Evolutionary conservation across 2,329 filamentous ascomycete species (phyloP), one percentile per base, ranked within the genome.

Genomic region (Penicillium paneum): DNA sequence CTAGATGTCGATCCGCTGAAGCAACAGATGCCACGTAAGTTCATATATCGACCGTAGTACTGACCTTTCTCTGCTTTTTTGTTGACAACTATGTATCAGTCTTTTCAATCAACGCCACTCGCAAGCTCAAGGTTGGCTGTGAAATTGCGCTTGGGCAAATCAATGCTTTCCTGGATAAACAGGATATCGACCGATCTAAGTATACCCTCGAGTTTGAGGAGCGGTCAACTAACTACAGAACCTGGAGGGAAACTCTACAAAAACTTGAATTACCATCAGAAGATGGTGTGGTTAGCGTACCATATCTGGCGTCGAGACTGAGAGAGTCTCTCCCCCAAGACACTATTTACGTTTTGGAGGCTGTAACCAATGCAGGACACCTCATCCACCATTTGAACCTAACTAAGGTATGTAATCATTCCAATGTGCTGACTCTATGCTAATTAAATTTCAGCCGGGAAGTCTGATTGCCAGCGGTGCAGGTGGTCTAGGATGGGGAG

Each of bases 401-500:
- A 10, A 52, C 56, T 1, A 48, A 56, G 45, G 61, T 63, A 49
- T 26, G 26, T 35, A 10, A 3, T 48, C 2, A 7, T 21, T 0
- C 8, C 8, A 8, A n/a, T 5, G 3, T 8, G 13, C 5, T 7
- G 7, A 11, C 3, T 17, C 7, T 3, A 28, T 32, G 7, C 52
- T 62, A 28, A 60, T 24, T 1, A 13, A 19, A 7, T 13, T n/a
- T 0, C 26, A 63, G 61, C 59, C 61, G 0, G 61, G 61, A 32
- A 57, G 49, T 21, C 39, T 62, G 0, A 31, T 65, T 24, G 60
- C 54, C n/a, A 65, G 62, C 28, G 89, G 89, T 3, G 89, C 87
- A 1, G 88, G 88, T 19, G 89, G 89, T 1, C 82, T 92, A 0
- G 89, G 89, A 3, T 92, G 89, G 89, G 87, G 84, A 7, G 89